These are phyloP conservation scores for Wickerhamia fluorescens DNA, from an alignment of 805 yeast genomes.

Conservation along the genomic window DNA sequence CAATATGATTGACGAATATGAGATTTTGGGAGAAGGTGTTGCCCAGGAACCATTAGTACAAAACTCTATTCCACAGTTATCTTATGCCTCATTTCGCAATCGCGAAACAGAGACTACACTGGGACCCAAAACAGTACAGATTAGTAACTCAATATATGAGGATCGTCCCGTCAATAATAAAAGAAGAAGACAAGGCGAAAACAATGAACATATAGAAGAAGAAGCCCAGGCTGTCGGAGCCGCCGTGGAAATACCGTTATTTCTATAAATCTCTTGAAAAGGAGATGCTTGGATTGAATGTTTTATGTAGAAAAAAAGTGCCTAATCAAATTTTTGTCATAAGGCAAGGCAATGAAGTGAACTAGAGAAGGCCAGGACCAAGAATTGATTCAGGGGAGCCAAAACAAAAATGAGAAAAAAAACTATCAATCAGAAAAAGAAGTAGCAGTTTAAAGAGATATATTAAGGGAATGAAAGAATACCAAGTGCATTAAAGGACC, in stretches of 20 bases:
- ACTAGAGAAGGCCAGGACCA: too few species aligned
- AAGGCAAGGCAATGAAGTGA: too few species aligned
- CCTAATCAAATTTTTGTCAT: too few species aligned
- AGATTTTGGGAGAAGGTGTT: slow-evolving; percentile 3
- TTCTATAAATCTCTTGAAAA: slow-evolving; percentile 27
- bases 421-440: too few species aligned
- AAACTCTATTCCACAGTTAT: slow-evolving; percentile 16
- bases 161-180: too few species aligned
- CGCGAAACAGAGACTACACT: too few species aligned
- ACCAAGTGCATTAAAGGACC: slow-evolving; percentile 64
- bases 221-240: slow-evolving; percentile 27
- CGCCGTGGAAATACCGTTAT: slow-evolving; percentile 40
- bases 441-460: too few species aligned
- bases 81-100: slow-evolving; percentile 17
- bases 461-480: too few species aligned
- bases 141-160: slow-evolving; percentile 4
- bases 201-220: slow-evolving; percentile 3
- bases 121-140: slow-evolving; percentile 2
- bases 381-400: too few species aligned
- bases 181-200: slow-evolving; percentile 1
- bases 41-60: slow-evolving; percentile 8
- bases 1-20: slow-evolving; percentile 3
- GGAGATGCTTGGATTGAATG: too few species aligned
- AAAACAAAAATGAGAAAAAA: slow-evolving; percentile 1
- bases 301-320: too few species aligned